Percentiles rank a stretch among this genome's conserved stretches.
Evolutionary conservation across 225 moss, liverwort and hornwort species (phyloP).

Genomic region (Antitrichia curtipendula): DNA sequence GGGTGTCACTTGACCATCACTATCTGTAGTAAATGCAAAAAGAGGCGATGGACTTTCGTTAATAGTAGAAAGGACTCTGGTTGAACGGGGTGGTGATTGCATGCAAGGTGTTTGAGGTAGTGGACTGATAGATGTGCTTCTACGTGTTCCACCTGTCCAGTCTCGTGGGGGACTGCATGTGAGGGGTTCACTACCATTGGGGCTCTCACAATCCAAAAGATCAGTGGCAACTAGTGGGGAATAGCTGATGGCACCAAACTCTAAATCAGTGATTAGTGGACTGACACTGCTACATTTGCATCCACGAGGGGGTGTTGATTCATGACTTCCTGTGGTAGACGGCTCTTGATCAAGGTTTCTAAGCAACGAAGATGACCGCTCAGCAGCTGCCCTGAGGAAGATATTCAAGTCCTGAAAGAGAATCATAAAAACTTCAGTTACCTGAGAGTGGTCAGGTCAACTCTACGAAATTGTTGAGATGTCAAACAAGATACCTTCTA

Average conservation of each 20-base stretch:
- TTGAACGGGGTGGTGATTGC: constrained; percentile 15
- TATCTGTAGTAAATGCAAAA: neutral
- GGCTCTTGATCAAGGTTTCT: neutral
- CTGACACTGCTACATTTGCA: neutral
- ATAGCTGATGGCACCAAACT: constrained; percentile 5
- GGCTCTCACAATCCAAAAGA: neutral
- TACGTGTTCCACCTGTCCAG: neutral
- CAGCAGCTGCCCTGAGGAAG: neutral
- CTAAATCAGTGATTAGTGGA: neutral
- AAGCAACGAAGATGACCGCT: neutral
- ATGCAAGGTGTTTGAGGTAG: constrained; percentile 17
- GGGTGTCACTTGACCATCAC: neutral
- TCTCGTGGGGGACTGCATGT: neutral
- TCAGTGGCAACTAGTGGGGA: constrained; percentile 11
- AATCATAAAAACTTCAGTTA: neutral
- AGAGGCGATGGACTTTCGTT: constrained; percentile 1
- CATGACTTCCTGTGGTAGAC: neutral
- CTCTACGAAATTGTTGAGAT: neutral
- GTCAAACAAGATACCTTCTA: neutral
- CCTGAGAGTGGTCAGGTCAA: neutral
- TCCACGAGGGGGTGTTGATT: neutral
- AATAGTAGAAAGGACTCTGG: neutral
- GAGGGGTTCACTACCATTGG: neutral
- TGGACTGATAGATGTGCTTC: neutral
- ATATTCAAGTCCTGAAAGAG: constrained; percentile 10